These are phyloP conservation scores for Aspergillus sp. DNA, from an alignment of 2,329 filamentous ascomycete genomes.

Conservation along the genomic window DNA sequence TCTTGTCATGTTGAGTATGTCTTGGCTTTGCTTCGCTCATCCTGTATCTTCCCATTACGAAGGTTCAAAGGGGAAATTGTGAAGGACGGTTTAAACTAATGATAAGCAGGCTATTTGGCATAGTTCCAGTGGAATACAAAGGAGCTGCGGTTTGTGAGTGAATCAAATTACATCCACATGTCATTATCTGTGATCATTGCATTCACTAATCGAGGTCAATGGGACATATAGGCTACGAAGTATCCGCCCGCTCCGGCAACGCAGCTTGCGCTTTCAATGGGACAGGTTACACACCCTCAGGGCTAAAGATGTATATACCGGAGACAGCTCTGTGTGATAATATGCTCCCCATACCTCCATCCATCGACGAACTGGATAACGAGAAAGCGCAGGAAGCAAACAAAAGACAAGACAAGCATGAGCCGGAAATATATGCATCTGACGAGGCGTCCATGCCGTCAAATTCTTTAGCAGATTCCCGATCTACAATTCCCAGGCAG, in stretches of 20 bases:
- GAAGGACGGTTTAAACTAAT: not conserved
- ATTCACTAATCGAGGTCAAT: not conserved
- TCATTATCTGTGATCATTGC: not conserved
- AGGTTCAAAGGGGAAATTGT: not conserved
- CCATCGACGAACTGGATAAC: not conserved
- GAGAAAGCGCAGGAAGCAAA: not conserved
- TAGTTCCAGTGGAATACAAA: conserved; percentile 17
- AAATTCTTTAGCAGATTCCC: not conserved
- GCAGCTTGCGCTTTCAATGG: conserved; percentile 29
- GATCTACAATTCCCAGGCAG: not conserved
- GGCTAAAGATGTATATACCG: conserved; percentile 6
- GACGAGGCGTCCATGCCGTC: not conserved
- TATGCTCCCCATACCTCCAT: not conserved
- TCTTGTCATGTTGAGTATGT: conserved; percentile 22
- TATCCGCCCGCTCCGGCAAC: conserved; percentile 13
- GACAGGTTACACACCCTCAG: conserved; percentile 19
- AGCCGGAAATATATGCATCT: not conserved
- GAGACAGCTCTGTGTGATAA: conserved; percentile 17
- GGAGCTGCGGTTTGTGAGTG: conserved; percentile 18
- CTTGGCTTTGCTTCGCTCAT: not conserved
- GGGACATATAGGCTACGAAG: conserved; percentile 17
- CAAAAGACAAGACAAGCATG: not conserved
- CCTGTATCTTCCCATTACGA: not conserved
- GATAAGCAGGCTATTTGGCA: conserved; percentile 10
- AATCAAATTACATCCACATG: not conserved